Base-by-base conservation (phyloP, 345 rosid species). In the rapeseed (Brassica napus) region DNA sequence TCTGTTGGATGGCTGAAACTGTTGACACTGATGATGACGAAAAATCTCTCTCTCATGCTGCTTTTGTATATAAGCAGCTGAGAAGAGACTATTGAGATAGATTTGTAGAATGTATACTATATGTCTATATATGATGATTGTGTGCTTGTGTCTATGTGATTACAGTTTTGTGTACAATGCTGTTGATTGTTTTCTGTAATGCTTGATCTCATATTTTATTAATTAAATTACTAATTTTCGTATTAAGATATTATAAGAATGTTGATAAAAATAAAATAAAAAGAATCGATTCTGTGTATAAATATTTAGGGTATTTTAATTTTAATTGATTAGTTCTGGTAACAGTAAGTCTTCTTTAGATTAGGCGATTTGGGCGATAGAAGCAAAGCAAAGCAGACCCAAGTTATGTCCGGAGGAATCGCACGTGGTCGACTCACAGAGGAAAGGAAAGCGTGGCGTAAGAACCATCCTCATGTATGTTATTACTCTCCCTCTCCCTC, bases 1-100 rank as follows among this genome's bases (percentile, higher is more conserved):
- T 74, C 68, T 86, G 34, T 57, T 92, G 82, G 91, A 92, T 10
- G 84, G 85, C 18, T 81, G 74, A 79, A 30, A 35, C 63, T 57
- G 49, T 37, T 35, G 75, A 54, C 4, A 70, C 4, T 9, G 26
- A 59, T 60, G 42, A 30, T 31, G 65, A 52, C 4, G 23, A 54
- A 15, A 54, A 16, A 47, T 12, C 54, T 21, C 6, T 70, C 21
- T 69, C 79, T 4, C 1, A 26, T 23, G 60, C 73, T 68, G 74
- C 74, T 44, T 42, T 47, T 42, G 67, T 75, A 54, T 74, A n/a
- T 14, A 55, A 24, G 57, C 78, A 55, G 72, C 72, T 6, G 44
- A n/a, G 65, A 14, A 52, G 24, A 42, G 5, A 12, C 34, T 60
- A 68, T 42, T 42, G 52, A 42, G 14, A 49, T 47, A 49, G 16